Evolutionary conservation across 768 basidiomycete genomes (phyloP), one percentile per base, ranked within the genome.

Genomic region (Mycena haematopus): DNA sequence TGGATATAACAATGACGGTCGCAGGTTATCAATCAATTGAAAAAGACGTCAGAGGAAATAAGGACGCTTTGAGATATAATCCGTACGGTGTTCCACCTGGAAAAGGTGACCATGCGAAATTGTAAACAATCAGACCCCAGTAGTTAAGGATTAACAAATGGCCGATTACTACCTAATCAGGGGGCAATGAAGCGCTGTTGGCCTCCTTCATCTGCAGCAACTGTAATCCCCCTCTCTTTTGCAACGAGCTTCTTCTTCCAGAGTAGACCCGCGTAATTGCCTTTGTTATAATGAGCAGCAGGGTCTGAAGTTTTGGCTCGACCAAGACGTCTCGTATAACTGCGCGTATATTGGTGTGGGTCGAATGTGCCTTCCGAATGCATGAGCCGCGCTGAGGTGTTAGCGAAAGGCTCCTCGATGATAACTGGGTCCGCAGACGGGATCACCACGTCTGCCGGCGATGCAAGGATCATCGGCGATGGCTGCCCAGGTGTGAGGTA

Each of bases 1-100:
- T 78, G n/a, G 79, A 80, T 57, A 80, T 80, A 45, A 70, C 73
- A n/a, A 79, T 78, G 77, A 78, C 79, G 11, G 78, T 81, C 25
- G 79, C 75, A 8, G 79, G 79, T 1, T 79, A 79, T 54, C 73
- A 59, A 7, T 73, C 75, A 27, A 71, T 79, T 56, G 65, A 60
- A 17, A 53, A 74, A 65, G 75, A 78, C 45, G 76, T 79, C 51
- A 76, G 60, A 11, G 60, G 54, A 10, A 62, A 74, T 40, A 72
- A 67, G 61, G 70, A 77, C n/a, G 77, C 71, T 8, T 51, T 78
- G 60, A 70, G 66, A 51, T 77, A 66, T 56, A 77, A 74, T 63
- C 70, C 77, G 35, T 69, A 73, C 63, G 77, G 76, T 0, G 62
- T 73, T 24, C 71, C 70, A 6, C 77, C 77, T 11, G 62, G 62